phyloP scores from a whole-genome alignment of 2,329 filamentous ascomycete genomes.

The Trichoderma koningii region DNA sequence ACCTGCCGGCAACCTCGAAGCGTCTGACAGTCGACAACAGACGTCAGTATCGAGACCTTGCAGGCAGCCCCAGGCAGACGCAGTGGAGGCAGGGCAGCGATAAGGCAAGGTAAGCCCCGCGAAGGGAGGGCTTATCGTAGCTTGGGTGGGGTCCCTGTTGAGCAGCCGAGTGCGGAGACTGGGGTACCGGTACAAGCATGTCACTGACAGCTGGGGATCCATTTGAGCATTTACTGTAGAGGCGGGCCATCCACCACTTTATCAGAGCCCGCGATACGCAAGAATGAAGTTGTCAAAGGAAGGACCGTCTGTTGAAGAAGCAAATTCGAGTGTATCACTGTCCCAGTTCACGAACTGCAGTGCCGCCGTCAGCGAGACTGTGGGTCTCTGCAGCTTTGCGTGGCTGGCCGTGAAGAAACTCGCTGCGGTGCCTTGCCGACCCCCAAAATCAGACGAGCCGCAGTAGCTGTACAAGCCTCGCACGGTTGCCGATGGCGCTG shows the following conservation, averaged over 20 bases:
- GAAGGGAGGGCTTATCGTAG: conserved; percentile 27
- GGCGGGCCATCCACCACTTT: too few species aligned
- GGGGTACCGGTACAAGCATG: not conserved
- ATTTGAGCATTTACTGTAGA: not conserved
- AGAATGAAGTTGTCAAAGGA: too few species aligned
- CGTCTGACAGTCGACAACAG: too few species aligned
- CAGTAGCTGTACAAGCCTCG: not conserved
- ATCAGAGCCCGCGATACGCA: too few species aligned
- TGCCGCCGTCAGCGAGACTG: not conserved
- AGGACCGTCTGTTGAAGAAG: too few species aligned
- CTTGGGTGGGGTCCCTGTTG: conserved; percentile 21
- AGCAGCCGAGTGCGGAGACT: not conserved
- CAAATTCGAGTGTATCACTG: not conserved
- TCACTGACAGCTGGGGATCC: not conserved
- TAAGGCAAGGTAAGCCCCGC: conserved; percentile 30
- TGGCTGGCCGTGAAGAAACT: not conserved
- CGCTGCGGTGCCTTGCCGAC: not conserved
- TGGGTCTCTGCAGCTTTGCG: not conserved
- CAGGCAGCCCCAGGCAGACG: conserved; percentile 27
- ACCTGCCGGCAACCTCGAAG: not conserved
- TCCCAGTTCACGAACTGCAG: not conserved
- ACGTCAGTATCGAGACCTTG: not conserved
- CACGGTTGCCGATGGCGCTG: conserved; percentile 1
- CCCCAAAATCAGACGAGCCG: conserved; percentile 12
- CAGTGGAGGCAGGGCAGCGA: conserved; percentile 26